Evolutionary conservation across 306 rosid genomes (phyloP).

Genomic region (Purshia tridentata): DNA sequence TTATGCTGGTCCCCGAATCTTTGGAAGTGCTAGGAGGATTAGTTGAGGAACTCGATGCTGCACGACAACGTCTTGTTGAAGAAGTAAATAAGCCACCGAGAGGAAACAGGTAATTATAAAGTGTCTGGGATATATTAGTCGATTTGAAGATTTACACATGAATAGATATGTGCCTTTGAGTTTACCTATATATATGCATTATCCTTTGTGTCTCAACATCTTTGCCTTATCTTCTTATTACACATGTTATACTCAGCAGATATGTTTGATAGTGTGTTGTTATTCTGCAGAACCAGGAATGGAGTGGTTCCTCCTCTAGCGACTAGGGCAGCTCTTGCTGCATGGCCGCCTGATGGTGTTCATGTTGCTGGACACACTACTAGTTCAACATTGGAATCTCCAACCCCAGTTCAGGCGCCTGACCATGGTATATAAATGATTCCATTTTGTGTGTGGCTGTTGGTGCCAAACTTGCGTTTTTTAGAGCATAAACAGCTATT

Average conservation of each 20-base stretch:
- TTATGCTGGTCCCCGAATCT: conserved; percentile 85
- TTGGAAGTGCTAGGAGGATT: conserved; percentile 75
- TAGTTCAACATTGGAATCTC: conserved; percentile 28
- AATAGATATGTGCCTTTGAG: too few relatives aligned
- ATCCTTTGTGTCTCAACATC: neutral
- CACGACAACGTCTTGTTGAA: conserved; percentile 66
- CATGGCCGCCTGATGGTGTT: conserved; percentile 63
- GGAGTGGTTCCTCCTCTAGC: conserved; percentile 75
- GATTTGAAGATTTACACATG: neutral
- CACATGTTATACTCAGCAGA: neutral
- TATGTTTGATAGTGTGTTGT: conserved; percentile 6
- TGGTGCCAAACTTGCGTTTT: neutral
- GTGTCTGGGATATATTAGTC: conserved; percentile 13
- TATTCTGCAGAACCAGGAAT: conserved; percentile 58
- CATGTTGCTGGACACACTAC: conserved; percentile 30
- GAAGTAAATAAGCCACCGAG: conserved; percentile 91
- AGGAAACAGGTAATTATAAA: conserved; percentile 62
- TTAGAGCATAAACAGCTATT: conserved; percentile 1
- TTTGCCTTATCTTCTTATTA: neutral
- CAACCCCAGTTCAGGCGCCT: conserved; percentile 33
- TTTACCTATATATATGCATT: too few relatives aligned
- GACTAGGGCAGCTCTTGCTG: conserved; percentile 78
- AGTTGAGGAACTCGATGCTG: conserved; percentile 85
- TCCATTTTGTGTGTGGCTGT: neutral
- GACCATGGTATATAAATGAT: conserved; percentile 40